Percentiles rank a stretch among this genome's conserved stretches.
Evolutionary conservation across 2,329 filamentous ascomycete genomes (phyloP).

Genomic region (Nigrograna mackinnonii): DNA sequence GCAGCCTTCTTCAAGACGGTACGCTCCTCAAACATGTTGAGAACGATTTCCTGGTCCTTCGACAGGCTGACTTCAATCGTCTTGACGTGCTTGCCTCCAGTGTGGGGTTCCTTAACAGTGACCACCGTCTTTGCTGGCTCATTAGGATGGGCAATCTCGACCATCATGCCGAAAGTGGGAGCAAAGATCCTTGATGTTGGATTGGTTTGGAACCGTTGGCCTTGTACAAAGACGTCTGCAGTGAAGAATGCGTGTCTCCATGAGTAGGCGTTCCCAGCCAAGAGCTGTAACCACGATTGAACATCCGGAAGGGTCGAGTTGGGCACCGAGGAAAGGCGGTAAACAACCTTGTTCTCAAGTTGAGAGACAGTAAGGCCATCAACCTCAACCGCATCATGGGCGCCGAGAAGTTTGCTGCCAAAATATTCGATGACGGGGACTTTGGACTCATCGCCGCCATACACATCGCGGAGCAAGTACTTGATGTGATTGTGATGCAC

Average conservation of each 20-base stretch:
- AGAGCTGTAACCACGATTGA: constrained; percentile 83
- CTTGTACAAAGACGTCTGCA: constrained; percentile 91
- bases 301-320: constrained; percentile 74
- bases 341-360: constrained; percentile 78
- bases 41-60: constrained; percentile 76
- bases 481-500: constrained; percentile 89
- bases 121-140: constrained; percentile 84
- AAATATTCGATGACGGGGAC: constrained; percentile 95
- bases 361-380: constrained; percentile 86
- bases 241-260: constrained; percentile 96
- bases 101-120: constrained; percentile 82
- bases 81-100: constrained; percentile 83
- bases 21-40: constrained; percentile 92
- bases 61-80: constrained; percentile 83
- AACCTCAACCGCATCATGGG: constrained; percentile 68
- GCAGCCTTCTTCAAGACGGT: constrained; percentile 82
- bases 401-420: constrained; percentile 79
- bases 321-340: constrained; percentile 78
- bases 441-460: constrained; percentile 70
- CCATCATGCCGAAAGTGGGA: constrained; percentile 81
- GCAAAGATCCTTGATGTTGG: constrained; percentile 91
- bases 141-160: constrained; percentile 83
- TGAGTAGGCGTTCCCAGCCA: constrained; percentile 83
- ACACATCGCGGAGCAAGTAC: constrained; percentile 77
- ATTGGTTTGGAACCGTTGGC: constrained; percentile 96